phyloP scores from a whole-genome alignment of 768 basidiomycete species.

The Trametopsis cervina region DNA sequence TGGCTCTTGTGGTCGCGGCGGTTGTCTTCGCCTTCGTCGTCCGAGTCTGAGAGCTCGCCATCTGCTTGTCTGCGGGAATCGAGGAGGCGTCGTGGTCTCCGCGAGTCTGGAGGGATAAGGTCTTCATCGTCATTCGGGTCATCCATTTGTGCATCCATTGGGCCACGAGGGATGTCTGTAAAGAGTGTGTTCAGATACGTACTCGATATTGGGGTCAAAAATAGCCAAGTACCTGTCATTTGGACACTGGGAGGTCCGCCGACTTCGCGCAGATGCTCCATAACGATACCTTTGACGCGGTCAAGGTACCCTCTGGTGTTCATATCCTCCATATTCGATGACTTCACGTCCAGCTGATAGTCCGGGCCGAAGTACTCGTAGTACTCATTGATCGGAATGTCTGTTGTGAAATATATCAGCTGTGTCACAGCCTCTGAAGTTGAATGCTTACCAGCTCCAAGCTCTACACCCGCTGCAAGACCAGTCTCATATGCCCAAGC shows the following conservation, averaged over 20 bases:
- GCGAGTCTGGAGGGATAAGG: conserved; percentile 65
- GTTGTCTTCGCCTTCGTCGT: conserved; percentile 92
- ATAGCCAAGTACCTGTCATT: conserved; percentile 79
- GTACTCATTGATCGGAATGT: conserved; percentile 97
- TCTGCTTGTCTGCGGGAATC: conserved; percentile 81
- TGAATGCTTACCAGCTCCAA: conserved; percentile 58
- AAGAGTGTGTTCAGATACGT: not conserved
- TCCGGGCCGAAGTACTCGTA: conserved; percentile 99
- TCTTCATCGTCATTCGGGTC: conserved; percentile 82
- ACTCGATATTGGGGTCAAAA: not conserved
- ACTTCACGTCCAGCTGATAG: conserved; percentile 90
- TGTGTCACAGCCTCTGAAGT: not conserved
- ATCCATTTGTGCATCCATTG: conserved; percentile 81
- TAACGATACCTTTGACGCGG: conserved; percentile 84
- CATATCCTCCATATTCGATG: conserved; percentile 92
- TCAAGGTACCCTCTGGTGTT: conserved; percentile 92
- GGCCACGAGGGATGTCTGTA: conserved; percentile 75
- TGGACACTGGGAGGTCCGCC: conserved; percentile 92
- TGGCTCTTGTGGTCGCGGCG: conserved; percentile 62
- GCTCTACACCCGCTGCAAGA: conserved; percentile 93
- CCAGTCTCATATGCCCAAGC: conserved; percentile 99
- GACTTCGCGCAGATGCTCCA: conserved; percentile 82
- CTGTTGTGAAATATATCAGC: conserved; percentile 33
- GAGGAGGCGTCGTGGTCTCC: conserved; percentile 68
- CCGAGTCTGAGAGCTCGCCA: conserved; percentile 91